Percentiles rank a stretch among this genome's conserved stretches.
Conservation (phyloP, 257 asterid genomes). For the Mentha longifolia region DNA sequence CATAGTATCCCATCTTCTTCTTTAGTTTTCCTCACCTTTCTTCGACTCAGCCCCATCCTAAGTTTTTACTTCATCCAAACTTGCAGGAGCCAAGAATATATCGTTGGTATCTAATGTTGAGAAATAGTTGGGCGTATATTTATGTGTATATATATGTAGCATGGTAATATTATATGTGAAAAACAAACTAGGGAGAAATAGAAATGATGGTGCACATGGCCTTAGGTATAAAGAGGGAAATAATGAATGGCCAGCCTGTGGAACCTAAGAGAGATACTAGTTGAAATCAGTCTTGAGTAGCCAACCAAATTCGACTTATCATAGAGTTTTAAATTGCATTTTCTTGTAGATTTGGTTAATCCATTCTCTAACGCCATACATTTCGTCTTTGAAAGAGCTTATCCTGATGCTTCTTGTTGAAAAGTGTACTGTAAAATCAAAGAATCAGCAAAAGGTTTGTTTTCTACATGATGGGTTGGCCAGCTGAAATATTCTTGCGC, state of each 20-base stretch:
- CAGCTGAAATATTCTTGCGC: slow-evolving; percentile 19
- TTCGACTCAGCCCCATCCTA: slow-evolving; percentile 14
- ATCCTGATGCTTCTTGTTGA: neutral
- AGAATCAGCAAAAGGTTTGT: neutral
- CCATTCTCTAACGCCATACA: slow-evolving; percentile 5
- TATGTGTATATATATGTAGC: neutral
- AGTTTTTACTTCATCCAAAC: slow-evolving; percentile 14
- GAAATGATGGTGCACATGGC: slow-evolving; percentile 34
- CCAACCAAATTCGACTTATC: slow-evolving; percentile 17
- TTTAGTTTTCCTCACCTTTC: slow-evolving; percentile 8
- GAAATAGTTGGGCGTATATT: neutral
- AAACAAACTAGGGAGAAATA: slow-evolving; percentile 11
- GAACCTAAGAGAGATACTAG: slow-evolving; percentile 13
- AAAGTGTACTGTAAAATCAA: slow-evolving; percentile 9
- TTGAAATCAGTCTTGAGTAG: neutral
- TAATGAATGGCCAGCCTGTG: slow-evolving; percentile 38
- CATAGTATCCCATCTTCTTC: slow-evolving; percentile 38
- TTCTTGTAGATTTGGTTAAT: slow-evolving; percentile 17
- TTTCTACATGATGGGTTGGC: slow-evolving; percentile 22
- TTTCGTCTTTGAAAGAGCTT: slow-evolving; percentile 12
- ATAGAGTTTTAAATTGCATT: slow-evolving; percentile 2
- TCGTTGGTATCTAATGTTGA: slow-evolving; percentile 6
- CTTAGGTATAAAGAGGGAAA: slow-evolving; percentile 27
- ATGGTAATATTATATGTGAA: neutral
- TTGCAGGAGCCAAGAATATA: slow-evolving; percentile 20